Base-by-base conservation (phyloP, 768 basidiomycete genomes). In the Tubosaeta sp. region DNA sequence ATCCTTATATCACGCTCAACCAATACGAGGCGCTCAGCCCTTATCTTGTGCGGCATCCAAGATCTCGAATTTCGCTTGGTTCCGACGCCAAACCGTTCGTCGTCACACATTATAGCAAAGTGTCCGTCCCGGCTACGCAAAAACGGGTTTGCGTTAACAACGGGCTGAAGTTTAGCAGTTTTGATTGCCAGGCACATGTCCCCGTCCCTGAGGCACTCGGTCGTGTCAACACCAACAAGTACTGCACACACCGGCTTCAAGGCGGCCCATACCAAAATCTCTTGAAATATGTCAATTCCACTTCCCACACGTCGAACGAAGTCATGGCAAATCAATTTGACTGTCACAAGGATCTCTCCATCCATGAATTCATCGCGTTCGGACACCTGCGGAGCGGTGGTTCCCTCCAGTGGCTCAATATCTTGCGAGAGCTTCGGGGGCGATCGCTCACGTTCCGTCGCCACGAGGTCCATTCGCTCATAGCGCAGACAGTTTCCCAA, bases 361-460 rank as follows among this genome's bases (percentile, higher is more conserved):
- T n/a, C n/a, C n/a, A n/a, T n/a, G 77, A 81, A 46, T 73, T 66
- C 19, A 59, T 73, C 12, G 68, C 71, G 0, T 81, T 75, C 43
- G 72, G 71, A 13, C 62, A 67, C 42, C 54, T 81, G 36, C 75
- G 80, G 5, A 69, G 73, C n/a, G 78, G 81, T 1, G 52, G 64
- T 0, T 57, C 45, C 1, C 57, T 82, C 0, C 81, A 81, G 41
- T 80, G 78, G 79, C 58, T 73, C 30, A 81, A 81, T 47, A 72
- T 81, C 21, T 48, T 69, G 16, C 69, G 73, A 19, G 76, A 74
- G 52, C 56, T 81, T 13, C 67, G 65, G 5, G 65, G 62, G 1
- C 62, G 68, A 22, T 53, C 57, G 0, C 52, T 82, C 36, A 70
- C 62, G 4, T 73, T 82, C 44, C 63, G 67, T 19, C 46, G 57